Base-by-base conservation (phyloP, 176 grass and related monocot genomes). In the Elaeis guineensis region DNA sequence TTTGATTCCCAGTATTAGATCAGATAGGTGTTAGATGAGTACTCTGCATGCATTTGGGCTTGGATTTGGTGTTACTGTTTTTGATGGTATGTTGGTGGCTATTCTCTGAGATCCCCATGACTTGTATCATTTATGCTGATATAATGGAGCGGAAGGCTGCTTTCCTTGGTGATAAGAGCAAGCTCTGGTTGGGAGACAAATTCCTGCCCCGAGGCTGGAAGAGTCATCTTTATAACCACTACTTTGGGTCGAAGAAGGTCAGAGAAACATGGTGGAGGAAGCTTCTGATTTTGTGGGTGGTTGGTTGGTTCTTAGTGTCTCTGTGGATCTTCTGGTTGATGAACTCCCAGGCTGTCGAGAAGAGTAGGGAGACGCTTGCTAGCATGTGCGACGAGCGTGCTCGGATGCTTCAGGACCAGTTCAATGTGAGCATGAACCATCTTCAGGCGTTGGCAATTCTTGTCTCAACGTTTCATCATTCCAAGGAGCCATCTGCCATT, bases 361-460 rank as follows among this genome's bases (percentile, higher is more conserved):
- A 89, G 82, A 79, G 79, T 17, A 64, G 73, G 50, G 94, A 98
- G 26, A 66, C 69, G 19, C 94, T 98, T 12, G 73, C 67, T 29
- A 89, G 72, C 78, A 93, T 98, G 94, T 98, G 94, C 54, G 94
- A 98, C 55, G 88, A 98, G 74, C 77, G 94, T 20, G 81, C 88
- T 0, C 75, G 94, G 56, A 98, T 98, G 94, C 94, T 98, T 22
- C 94, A 98, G 69, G 94, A 98, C 51, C 94, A 98, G 79, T 89
- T 98, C 69, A 98, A 98, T 71, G 94, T 98, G 77, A 86, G 82
- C 81, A 89, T 98, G 88, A 92, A 92, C 54, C 94, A 98, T 65
- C 80, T 98, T 3, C 94, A 98, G 80, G 94, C 94, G 12, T 80
- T 98, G 66, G 94, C 94, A 25, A 92, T 93, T 25, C 84, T 98